Percentiles rank a stretch among this genome's conserved stretches.
phyloP scores from a whole-genome alignment of 768 basidiomycete genomes.

The Podaxis sp. region DNA sequence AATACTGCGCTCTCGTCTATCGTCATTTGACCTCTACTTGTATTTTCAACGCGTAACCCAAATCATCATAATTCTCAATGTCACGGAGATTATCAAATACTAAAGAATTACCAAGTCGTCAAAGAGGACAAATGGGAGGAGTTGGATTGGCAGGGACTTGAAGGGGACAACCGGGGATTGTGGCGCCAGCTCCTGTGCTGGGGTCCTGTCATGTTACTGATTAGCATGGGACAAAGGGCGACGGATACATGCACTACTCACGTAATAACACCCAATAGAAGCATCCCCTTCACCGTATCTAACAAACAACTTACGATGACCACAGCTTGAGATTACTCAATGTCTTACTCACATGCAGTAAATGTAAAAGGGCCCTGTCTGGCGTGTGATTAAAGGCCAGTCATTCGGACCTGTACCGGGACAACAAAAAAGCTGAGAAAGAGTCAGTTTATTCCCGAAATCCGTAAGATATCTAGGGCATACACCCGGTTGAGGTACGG shows the following conservation, averaged over 20 bases:
- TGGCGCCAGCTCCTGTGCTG: neutral
- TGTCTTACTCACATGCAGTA: constrained; percentile 9
- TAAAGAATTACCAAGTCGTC: neutral
- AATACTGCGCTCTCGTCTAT: neutral
- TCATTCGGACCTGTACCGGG: constrained; percentile 7
- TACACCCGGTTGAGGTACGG: constrained; percentile 5
- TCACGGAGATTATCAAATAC: too few relatives aligned
- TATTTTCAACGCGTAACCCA: neutral
- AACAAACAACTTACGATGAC: neutral
- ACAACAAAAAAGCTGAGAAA: constrained; percentile 8
- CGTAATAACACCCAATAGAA: constrained; percentile 5
- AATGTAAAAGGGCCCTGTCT: constrained; percentile 10
- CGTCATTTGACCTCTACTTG: neutral
- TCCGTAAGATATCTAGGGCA: neutral
- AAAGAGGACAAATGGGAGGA: constrained; percentile 7
- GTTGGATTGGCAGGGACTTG: constrained; percentile 4
- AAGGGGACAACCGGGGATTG: constrained; percentile 11
- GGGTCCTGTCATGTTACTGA: neutral
- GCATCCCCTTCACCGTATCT: neutral
- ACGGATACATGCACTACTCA: neutral
- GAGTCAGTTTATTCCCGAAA: neutral
- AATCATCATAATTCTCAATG: too few relatives aligned
- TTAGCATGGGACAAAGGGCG: neutral
- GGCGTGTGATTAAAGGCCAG: constrained; percentile 1
- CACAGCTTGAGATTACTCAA: neutral